Conservation (phyloP, 2,329 filamentous ascomycete genomes). For the Drechslerella dactyloides region DNA sequence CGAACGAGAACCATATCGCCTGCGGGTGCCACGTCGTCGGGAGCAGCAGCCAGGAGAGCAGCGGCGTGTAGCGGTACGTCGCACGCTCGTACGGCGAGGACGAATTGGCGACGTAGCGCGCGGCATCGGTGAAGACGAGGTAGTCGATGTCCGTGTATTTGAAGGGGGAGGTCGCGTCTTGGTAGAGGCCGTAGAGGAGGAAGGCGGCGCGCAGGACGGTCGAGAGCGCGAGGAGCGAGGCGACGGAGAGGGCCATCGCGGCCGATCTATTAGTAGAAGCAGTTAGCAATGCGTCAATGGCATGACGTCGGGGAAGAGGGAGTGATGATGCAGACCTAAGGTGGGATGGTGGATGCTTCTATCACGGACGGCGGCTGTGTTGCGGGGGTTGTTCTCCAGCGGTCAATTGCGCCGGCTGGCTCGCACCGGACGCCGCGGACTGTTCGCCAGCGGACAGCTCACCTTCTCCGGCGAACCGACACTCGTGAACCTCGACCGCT, state of each 20-base stretch:
- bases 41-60: slow-evolving; percentile 87
- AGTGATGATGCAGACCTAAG: slow-evolving; percentile 3
- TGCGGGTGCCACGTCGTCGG: slow-evolving; percentile 70
- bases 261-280: neutral
- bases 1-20: slow-evolving; percentile 75
- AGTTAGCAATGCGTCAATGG: neutral
- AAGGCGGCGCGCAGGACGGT: slow-evolving; percentile 73
- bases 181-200: slow-evolving; percentile 86
- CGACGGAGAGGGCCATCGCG: slow-evolving; percentile 45
- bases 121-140: slow-evolving; percentile 94
- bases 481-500: slow-evolving; percentile 7
- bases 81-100: slow-evolving; percentile 83
- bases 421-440: neutral
- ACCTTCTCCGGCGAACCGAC: slow-evolving; percentile 14
- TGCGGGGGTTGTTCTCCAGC: slow-evolving; percentile 15
- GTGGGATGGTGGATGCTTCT: neutral
- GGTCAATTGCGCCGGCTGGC: slow-evolving; percentile 14
- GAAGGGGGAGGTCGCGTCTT: slow-evolving; percentile 87
- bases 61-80: slow-evolving; percentile 94
- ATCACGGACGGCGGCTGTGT: slow-evolving; percentile 24
- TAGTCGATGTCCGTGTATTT: slow-evolving; percentile 99
- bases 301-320: neutral
- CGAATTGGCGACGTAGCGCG: slow-evolving; percentile 71
- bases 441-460: slow-evolving; percentile 25
- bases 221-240: slow-evolving; percentile 64